Evolutionary conservation across 1,139 yeast species (phyloP).

Genomic region (Pichia sp.): DNA sequence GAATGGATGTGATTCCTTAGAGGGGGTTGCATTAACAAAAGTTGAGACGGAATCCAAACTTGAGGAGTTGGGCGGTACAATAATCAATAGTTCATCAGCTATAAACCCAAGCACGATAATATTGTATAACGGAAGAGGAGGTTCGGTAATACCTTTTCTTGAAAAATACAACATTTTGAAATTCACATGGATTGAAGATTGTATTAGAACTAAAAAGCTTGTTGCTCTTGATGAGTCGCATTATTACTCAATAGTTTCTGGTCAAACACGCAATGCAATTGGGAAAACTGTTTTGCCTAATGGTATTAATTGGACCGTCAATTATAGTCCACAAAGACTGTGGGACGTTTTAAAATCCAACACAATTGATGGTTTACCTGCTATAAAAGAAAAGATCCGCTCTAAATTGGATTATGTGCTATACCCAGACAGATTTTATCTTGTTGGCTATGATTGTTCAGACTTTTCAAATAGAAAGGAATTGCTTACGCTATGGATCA

Average conservation of each 20-base stretch:
- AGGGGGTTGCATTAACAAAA: too few relatives aligned
- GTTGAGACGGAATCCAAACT: background rate
- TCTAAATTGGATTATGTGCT: background rate
- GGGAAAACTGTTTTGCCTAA: constrained; percentile 33
- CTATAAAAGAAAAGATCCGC: background rate
- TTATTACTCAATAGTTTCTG: constrained; percentile 31
- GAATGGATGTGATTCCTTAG: background rate
- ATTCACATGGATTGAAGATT: constrained; percentile 69
- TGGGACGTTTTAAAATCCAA: constrained; percentile 20
- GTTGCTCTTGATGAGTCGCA: constrained; percentile 57
- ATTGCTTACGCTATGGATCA: too few relatives aligned
- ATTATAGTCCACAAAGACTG: constrained; percentile 28
- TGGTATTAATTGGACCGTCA: constrained; percentile 44
- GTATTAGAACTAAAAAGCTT: constrained; percentile 36
- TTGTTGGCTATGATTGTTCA: background rate
- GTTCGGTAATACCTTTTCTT: background rate
- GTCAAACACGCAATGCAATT: constrained; percentile 19
- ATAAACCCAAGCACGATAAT: too few relatives aligned
- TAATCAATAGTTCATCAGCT: background rate
- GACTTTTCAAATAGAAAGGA: background rate
- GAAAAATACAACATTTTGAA: background rate
- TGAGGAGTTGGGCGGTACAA: background rate
- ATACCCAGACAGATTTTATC: background rate
- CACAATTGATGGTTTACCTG: background rate
- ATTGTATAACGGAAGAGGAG: background rate